A percentile compares a stretch with the other conserved stretches of the same genome.
phyloP scores from a whole-genome alignment of 1,284 basidiomycete species.

The Irpex lacteus region DNA sequence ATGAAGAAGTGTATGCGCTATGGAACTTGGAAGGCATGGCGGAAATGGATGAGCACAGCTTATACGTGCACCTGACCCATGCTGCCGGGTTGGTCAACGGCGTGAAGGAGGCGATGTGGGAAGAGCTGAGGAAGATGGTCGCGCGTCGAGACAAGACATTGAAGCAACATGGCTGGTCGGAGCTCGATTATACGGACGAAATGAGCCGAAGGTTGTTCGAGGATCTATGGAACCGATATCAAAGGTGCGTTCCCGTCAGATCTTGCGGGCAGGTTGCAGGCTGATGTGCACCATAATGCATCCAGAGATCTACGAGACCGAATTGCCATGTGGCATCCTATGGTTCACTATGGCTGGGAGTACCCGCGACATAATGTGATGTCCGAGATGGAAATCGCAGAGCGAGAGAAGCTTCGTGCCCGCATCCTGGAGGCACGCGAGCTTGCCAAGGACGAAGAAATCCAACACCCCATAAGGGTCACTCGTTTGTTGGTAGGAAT shows the following conservation, averaged over 20 bases:
- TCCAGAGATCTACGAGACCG: conserved; percentile 67
- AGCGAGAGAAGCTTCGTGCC: conserved; percentile 62
- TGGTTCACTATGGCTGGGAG: conserved; percentile 59
- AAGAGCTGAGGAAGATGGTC: conserved; percentile 62
- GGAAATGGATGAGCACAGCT: conserved; percentile 52
- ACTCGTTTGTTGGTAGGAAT: conserved; percentile 61
- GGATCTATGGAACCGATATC: conserved; percentile 57
- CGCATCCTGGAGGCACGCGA: conserved; percentile 61
- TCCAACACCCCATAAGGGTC: conserved; percentile 53
- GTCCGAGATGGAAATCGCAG: conserved; percentile 63
- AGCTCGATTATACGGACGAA: conserved; percentile 54
- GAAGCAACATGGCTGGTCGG: conserved; percentile 62
- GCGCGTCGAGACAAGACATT: conserved; percentile 50
- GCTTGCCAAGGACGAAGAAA: conserved; percentile 52
- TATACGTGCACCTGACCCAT: conserved; percentile 70
- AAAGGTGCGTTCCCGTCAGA: conserved; percentile 40
- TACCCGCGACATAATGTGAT: conserved; percentile 60
- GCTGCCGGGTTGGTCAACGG: conserved; percentile 63
- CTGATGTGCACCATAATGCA: neutral
- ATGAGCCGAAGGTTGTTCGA: conserved; percentile 61
- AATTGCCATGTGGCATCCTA: conserved; percentile 64
- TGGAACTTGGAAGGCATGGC: conserved; percentile 39
- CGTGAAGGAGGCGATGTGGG: conserved; percentile 79
- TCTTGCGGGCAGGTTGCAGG: neutral
- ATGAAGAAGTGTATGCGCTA: neutral